Conservation (phyloP, 495 filamentous ascomycete species). For the Hypoxylon fuscum region DNA sequence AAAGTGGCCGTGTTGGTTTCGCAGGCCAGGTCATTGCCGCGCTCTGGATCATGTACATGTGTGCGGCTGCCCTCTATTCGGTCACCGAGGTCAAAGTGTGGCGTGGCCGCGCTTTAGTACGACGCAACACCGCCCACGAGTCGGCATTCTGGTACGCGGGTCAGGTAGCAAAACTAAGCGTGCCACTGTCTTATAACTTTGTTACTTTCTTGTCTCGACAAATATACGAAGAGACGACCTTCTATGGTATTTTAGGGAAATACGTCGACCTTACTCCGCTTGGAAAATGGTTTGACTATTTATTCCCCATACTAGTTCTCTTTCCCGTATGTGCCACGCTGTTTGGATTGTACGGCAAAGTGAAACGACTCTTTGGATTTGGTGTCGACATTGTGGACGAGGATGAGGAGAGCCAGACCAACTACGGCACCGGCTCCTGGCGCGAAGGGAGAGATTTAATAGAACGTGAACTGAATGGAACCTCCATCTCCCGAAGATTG, state of each 20-base stretch:
- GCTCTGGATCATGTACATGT: slow-evolving; percentile 94
- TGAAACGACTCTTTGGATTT: slow-evolving; percentile 81
- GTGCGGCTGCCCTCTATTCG: slow-evolving; percentile 79
- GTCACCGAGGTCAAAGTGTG: slow-evolving; percentile 92
- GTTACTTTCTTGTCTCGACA: slow-evolving; percentile 79
- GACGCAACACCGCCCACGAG: slow-evolving; percentile 87
- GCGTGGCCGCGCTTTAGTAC: slow-evolving; percentile 91
- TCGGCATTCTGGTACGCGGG: slow-evolving; percentile 94
- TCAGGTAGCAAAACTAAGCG: slow-evolving; percentile 87
- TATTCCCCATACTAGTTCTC: slow-evolving; percentile 88
- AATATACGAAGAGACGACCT: slow-evolving; percentile 76
- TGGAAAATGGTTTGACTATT: slow-evolving; percentile 82
- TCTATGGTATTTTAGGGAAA: slow-evolving; percentile 85
- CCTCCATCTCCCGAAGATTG: slow-evolving; percentile 49
- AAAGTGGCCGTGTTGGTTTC: slow-evolving; percentile 77
- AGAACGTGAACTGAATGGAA: slow-evolving; percentile 82
- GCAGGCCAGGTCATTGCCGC: slow-evolving; percentile 84
- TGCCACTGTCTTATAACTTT: slow-evolving; percentile 95
- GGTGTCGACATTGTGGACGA: slow-evolving; percentile 78
- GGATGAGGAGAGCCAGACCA: slow-evolving; percentile 72
- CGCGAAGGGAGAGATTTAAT: slow-evolving; percentile 93
- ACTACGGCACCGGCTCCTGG: slow-evolving; percentile 85
- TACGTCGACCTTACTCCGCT: slow-evolving; percentile 86
- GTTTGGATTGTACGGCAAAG: slow-evolving; percentile 85
- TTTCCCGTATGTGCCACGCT: slow-evolving; percentile 82